phyloP scores from a whole-genome alignment of 768 basidiomycete species.

The Amanita inopinata region DNA sequence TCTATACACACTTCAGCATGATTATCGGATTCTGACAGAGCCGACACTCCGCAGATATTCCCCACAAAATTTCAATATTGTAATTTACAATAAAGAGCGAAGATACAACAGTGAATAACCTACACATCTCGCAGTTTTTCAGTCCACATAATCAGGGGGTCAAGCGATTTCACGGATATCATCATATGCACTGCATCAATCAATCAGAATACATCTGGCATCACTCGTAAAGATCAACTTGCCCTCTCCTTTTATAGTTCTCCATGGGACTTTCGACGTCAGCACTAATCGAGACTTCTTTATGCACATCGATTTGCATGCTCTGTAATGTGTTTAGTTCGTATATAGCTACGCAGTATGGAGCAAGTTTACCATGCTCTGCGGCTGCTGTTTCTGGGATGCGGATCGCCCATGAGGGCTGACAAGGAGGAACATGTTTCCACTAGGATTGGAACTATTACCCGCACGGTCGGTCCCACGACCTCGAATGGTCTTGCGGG shows the following conservation, averaged over 20 bases:
- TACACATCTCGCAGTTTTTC: too few species aligned
- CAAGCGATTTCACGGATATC: too few species aligned
- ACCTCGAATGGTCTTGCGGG: conserved; percentile 39
- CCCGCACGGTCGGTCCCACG: conserved; percentile 36
- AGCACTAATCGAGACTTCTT: conserved; percentile 21
- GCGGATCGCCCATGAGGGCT: conserved; percentile 13
- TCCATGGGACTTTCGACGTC: conserved; percentile 14
- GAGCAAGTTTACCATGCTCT: conserved; percentile 7
- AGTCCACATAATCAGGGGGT: too few species aligned
- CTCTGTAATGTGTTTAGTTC: conserved; percentile 13
- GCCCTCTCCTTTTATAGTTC: background rate
- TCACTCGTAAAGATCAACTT: background rate
- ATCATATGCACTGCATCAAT: too few species aligned
- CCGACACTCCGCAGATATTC: too few species aligned
- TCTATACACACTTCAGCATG: too few species aligned
- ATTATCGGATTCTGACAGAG: too few species aligned
- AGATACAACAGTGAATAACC: too few species aligned
- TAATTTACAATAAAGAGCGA: too few species aligned
- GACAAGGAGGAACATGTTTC: conserved; percentile 17
- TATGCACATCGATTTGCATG: conserved; percentile 22
- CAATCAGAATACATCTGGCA: background rate
- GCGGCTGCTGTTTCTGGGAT: background rate
- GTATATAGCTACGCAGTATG: background rate
- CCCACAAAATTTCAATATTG: too few species aligned
- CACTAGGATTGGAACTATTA: conserved; percentile 13